Conservation (phyloP, 2,329 filamentous ascomycete species). For the Herpomyces periplanetae region DNA sequence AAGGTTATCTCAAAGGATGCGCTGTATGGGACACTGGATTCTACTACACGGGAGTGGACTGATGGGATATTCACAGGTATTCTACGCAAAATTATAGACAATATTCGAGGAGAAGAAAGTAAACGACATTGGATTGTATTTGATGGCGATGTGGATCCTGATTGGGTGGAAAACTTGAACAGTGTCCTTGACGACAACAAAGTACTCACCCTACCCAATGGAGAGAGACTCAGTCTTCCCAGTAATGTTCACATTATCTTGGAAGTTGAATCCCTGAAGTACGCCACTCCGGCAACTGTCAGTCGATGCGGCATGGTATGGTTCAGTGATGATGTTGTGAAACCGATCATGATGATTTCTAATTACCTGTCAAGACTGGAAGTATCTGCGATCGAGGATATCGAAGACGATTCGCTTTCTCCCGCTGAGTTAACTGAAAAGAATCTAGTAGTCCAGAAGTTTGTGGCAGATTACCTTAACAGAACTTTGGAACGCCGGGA, state of each 20-base stretch:
- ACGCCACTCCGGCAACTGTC: slow-evolving; percentile 89
- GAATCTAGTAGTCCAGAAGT: slow-evolving; percentile 32
- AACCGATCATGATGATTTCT: slow-evolving; percentile 54
- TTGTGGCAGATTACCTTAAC: slow-evolving; percentile 39
- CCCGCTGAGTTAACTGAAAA: slow-evolving; percentile 14
- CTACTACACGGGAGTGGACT: slow-evolving; percentile 91
- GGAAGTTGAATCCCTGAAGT: slow-evolving; percentile 87
- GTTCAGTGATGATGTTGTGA: slow-evolving; percentile 95
- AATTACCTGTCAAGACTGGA: slow-evolving; percentile 72
- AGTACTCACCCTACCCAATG: slow-evolving; percentile 74
- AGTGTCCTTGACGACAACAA: slow-evolving; percentile 98
- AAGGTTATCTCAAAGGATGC: slow-evolving; percentile 99
- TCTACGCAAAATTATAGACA: slow-evolving; percentile 88
- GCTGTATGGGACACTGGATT: slow-evolving; percentile 74
- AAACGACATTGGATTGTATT: slow-evolving; percentile 99
- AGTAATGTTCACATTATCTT: slow-evolving; percentile 97
- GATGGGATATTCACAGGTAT: slow-evolving; percentile 95
- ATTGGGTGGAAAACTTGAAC: slow-evolving; percentile 99
- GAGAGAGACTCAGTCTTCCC: slow-evolving; percentile 78
- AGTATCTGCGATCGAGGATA: slow-evolving; percentile 11
- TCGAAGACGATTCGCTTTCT: slow-evolving; percentile 59
- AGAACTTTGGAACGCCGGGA: slow-evolving; percentile 34
- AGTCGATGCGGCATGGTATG: slow-evolving; percentile 99
- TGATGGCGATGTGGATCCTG: slow-evolving; percentile 89
- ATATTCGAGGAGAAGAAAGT: slow-evolving; percentile 72